Evolutionary conservation across 2,329 filamentous ascomycete genomes (phyloP).

Genomic region (Chrysoporthe deuterocubensis): DNA sequence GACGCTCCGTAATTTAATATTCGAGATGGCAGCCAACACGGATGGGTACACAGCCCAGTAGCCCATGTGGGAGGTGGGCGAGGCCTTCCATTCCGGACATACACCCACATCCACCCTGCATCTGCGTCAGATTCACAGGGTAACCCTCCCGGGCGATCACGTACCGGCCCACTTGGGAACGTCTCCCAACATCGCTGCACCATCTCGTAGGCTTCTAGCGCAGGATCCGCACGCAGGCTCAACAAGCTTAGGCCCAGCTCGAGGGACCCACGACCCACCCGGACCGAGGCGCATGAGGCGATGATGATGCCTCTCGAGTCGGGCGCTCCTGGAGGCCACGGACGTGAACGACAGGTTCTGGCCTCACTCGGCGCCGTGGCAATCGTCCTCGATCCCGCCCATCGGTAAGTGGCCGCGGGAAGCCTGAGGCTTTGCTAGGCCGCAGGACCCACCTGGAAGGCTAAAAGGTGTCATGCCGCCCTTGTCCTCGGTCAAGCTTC

Average conservation of each 20-base stretch:
- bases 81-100: neutral
- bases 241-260: neutral
- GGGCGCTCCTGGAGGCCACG: neutral
- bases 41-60: neutral
- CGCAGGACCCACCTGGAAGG: neutral
- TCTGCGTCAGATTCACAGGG: neutral
- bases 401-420: neutral
- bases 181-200: neutral
- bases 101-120: constrained; percentile 2
- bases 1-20: constrained; percentile 23
- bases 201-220: neutral
- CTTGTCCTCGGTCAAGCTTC: neutral
- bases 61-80: neutral
- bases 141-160: neutral
- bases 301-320: neutral
- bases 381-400: neutral
- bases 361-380: neutral
- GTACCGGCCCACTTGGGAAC: neutral
- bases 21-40: neutral
- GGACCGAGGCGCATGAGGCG: neutral
- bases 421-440: neutral
- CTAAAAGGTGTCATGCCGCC: neutral
- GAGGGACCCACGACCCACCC: no score
- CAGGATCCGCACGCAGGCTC: neutral
- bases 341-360: neutral